Percentiles rank a stretch among this genome's conserved stretches.
Conservation (phyloP, 2,329 filamentous ascomycete species). For the Ploettnerulaceae sp. region DNA sequence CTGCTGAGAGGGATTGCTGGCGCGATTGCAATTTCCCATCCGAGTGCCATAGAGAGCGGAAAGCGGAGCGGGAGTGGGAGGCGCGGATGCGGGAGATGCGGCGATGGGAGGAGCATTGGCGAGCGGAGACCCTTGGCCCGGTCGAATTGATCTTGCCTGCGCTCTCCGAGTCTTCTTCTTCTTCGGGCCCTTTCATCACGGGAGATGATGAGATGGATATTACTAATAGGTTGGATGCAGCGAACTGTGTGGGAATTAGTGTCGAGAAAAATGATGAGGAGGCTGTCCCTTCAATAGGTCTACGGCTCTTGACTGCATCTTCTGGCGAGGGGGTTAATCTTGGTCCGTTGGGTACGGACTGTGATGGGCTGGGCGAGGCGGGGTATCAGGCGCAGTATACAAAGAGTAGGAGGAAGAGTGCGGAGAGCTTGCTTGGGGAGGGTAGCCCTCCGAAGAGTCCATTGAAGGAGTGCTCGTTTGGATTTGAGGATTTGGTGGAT, state of each 20-base stretch:
- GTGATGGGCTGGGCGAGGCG: conserved; percentile 13
- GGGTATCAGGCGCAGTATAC: neutral
- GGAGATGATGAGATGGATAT: too few relatives aligned
- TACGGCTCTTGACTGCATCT: too few relatives aligned
- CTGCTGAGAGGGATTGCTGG: conserved; percentile 18
- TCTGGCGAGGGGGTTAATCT: neutral
- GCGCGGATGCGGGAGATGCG: conserved; percentile 8
- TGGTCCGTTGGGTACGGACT: conserved; percentile 12
- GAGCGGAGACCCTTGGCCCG: neutral
- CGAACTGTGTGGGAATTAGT: neutral
- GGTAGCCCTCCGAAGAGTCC: conserved; percentile 15
- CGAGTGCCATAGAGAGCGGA: conserved; percentile 19
- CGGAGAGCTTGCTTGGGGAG: conserved; percentile 2
- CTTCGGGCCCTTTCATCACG: too few relatives aligned
- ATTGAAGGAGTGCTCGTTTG: conserved; percentile 13
- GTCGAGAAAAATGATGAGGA: neutral
- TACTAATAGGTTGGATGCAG: too few relatives aligned
- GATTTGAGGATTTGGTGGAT: neutral
- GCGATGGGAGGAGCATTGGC: conserved; percentile 2
- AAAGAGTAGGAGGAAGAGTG: conserved; percentile 5
- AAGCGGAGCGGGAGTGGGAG: conserved; percentile 11
- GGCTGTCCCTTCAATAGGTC: neutral
- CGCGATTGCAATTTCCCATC: conserved; percentile 23
- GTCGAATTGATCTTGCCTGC: too few relatives aligned
- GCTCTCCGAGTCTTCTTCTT: too few relatives aligned